A percentile compares a stretch with the other conserved stretches of the same genome.
These are phyloP conservation scores for Diaporthe citrichinensis DNA, from an alignment of 2,329 filamentous ascomycete species.

Conservation along the genomic window DNA sequence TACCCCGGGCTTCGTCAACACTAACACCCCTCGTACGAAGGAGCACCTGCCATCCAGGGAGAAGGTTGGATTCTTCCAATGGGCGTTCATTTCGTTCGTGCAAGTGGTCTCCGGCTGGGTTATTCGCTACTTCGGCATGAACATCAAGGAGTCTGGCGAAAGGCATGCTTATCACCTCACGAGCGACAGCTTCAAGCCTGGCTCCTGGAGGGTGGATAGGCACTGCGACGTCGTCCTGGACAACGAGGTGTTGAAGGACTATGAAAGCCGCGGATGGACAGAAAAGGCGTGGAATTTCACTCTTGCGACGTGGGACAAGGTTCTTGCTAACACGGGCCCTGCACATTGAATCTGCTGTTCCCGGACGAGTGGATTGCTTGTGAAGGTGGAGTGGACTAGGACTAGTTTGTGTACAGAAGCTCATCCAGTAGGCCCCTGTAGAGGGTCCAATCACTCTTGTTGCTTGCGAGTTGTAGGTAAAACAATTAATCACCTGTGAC, in stretches of 20 bases:
- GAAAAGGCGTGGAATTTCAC: constrained; percentile 17
- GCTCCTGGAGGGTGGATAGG: constrained; percentile 16
- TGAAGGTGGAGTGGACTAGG: not conserved
- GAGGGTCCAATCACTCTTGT: not conserved
- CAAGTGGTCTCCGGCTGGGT: constrained; percentile 40
- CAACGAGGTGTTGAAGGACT: constrained; percentile 7
- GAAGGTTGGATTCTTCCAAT: constrained; percentile 18
- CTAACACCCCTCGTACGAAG: constrained; percentile 42
- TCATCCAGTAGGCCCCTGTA: not conserved
- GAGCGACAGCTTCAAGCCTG: constrained; percentile 41
- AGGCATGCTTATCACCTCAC: constrained; percentile 49
- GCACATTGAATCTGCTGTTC: not conserved
- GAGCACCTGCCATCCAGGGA: constrained; percentile 6
- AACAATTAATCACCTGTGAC: too few species aligned
- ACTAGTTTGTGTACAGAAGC: too few species aligned
- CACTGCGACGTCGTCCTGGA: constrained; percentile 6
- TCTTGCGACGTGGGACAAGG: not conserved
- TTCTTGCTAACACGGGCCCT: not conserved
- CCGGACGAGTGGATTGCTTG: not conserved
- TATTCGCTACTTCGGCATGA: constrained; percentile 44
- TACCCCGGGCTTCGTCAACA: constrained; percentile 49
- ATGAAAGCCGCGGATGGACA: not conserved
- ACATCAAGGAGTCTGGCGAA: constrained; percentile 47
- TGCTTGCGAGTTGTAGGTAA: not conserved
- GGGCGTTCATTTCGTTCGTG: constrained; percentile 37